These are phyloP conservation scores for Fusarium brevicatenulatum DNA, from an alignment of 2,329 filamentous ascomycete species.

Conservation along the genomic window DNA sequence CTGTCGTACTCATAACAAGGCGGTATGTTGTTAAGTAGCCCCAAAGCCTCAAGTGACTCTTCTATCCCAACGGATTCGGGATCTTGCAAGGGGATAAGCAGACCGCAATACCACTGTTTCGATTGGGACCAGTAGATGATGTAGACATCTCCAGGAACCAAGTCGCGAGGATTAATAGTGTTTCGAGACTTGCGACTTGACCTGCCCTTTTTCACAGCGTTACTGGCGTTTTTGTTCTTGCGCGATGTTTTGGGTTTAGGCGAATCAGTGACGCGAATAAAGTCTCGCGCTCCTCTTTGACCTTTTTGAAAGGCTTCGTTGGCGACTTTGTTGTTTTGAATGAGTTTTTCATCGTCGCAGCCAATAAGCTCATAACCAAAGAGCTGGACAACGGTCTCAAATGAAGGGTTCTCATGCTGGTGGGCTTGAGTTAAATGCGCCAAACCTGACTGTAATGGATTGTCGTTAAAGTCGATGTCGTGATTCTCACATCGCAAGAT, in stretches of 20 bases:
- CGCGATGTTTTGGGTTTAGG: neutral
- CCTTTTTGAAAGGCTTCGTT: conserved; percentile 1
- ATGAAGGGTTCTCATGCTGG: neutral
- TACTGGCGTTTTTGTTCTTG: neutral
- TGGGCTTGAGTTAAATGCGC: conserved; percentile 22
- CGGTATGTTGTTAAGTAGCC: conserved; percentile 12
- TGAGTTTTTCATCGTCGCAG: conserved; percentile 18
- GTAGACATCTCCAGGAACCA: conserved; percentile 23
- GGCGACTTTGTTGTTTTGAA: conserved; percentile 20
- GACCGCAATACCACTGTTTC: conserved; percentile 13
- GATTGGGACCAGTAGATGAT: conserved; percentile 16
- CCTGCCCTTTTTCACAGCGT: neutral
- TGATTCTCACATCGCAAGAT: conserved; percentile 32
- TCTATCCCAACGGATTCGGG: conserved; percentile 3
- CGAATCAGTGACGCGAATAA: conserved; percentile 4
- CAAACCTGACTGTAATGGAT: conserved; percentile 14
- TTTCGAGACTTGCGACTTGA: neutral
- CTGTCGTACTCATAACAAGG: conserved; percentile 27
- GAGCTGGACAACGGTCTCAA: conserved; percentile 5
- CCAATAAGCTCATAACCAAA: conserved; percentile 23
- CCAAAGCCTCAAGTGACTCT: conserved; percentile 6
- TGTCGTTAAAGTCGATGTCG: conserved; percentile 14
- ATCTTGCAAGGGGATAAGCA: conserved; percentile 19
- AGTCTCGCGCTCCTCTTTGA: neutral
- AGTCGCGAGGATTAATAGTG: neutral